Base-by-base conservation (phyloP, 1,139 yeast species). In the Trichomonascaceae sp. region DNA sequence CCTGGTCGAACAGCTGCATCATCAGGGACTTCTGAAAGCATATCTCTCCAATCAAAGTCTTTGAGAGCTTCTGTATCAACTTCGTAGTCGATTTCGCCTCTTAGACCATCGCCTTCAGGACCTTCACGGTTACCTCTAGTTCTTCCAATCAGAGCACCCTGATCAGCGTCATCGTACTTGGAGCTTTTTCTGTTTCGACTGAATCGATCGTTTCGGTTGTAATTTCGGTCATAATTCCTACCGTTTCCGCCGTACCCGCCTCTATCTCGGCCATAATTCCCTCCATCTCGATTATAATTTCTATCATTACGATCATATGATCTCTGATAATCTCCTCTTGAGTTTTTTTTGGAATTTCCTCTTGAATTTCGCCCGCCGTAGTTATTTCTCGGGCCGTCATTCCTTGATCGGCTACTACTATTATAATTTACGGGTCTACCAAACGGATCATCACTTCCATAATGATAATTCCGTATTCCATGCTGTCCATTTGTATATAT, bases 21-120 rank as follows among this genome's bases (percentile, higher is more conserved):
- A 12, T 47, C 54, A 1, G 49, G 52, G 7, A 43, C 36, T 24
- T 53, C 57, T 10, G 51, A 12, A 43, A 53, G 52, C 27, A 64
- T 53, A 47, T 61, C 65, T 19, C 57, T 54, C 64, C 65, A 61
- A 18, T 57, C 45, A 50, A 61, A 30, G 5, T 49, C 55, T 19
- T 50, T 50, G 18, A 61, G 51, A 18, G 51, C 54, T 15, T 62
- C 63, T 19, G 58, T 50, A 18, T 63, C 63, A 15, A 57, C 63
- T 43, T 63, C 68, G 55, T 70, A 70, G 53, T 65, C 64, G 13
- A 61, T 64, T 51, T 55, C 47, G n/a, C 72, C 74, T 53, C 60
- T 55, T 20, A 69, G 59, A 1, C 73, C 73, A 50, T 67, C 66
- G 20, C 65, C 72, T 49, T 64, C 66, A 10, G 58, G 50, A n/a